A percentile compares a stretch with the other conserved stretches of the same genome.
These are phyloP conservation scores for Alternaria gansuensis DNA, from an alignment of 2,329 filamentous ascomycete species.

Conservation along the genomic window DNA sequence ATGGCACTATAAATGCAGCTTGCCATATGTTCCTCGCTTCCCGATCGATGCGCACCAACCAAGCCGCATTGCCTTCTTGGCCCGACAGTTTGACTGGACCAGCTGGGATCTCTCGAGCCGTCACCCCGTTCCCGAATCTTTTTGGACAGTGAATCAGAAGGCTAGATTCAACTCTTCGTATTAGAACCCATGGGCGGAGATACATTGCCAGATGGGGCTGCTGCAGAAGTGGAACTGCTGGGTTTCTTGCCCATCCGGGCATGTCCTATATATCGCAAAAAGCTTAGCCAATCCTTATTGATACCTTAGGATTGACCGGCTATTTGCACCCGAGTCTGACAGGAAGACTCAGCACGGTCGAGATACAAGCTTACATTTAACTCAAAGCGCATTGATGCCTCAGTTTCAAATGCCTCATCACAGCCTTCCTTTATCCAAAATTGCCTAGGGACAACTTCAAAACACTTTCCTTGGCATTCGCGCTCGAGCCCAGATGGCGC, in stretches of 20 bases:
- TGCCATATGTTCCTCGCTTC: slow-evolving; percentile 7
- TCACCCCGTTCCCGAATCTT: slow-evolving; percentile 2
- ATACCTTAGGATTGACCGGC: not conserved
- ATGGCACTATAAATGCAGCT: slow-evolving; percentile 6
- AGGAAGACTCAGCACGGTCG: not conserved
- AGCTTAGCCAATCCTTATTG: slow-evolving; percentile 1
- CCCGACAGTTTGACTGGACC: not conserved
- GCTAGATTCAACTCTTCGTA: slow-evolving; percentile 1
- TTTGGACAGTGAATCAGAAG: slow-evolving; percentile 2
- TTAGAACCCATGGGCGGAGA: not conserved
- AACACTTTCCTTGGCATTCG: too few relatives aligned
- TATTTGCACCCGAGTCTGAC: not conserved
- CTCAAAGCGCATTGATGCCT: not conserved
- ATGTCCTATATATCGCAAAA: not conserved
- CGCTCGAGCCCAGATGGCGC: too few relatives aligned
- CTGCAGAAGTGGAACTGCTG: slow-evolving; percentile 1
- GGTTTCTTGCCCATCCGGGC: not conserved
- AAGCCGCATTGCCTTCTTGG: slow-evolving; percentile 10
- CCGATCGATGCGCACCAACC: slow-evolving; percentile 3
- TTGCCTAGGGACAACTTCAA: too few relatives aligned
- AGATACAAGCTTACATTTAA: not conserved
- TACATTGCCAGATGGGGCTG: slow-evolving; percentile 1
- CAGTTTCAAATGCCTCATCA: too few relatives aligned
- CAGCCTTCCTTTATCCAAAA: too few relatives aligned
- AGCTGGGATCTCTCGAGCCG: slow-evolving; percentile 6